These are phyloP conservation scores for Fusarium domesticum DNA, from an alignment of 2,329 filamentous ascomycete genomes.

Conservation along the genomic window DNA sequence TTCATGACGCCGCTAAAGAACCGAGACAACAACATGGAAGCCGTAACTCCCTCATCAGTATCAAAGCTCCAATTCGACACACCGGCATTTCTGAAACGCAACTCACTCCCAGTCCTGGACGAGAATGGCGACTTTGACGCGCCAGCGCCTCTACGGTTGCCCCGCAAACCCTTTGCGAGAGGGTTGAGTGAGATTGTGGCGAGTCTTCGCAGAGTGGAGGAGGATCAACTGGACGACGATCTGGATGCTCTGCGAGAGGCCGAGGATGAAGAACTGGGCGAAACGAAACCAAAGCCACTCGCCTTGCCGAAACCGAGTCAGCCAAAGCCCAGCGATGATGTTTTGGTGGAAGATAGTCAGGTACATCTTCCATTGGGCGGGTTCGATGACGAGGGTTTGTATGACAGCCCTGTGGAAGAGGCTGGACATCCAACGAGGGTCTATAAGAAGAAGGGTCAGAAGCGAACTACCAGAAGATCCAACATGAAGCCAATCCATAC, in stretches of 20 bases:
- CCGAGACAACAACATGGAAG: conserved; percentile 37
- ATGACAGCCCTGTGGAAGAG: conserved; percentile 55
- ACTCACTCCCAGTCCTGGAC: conserved; percentile 49
- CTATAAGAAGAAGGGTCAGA: conserved; percentile 82
- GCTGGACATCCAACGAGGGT: conserved; percentile 53
- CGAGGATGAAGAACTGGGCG: conserved; percentile 48
- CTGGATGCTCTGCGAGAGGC: conserved; percentile 70
- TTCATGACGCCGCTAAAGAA: conserved; percentile 65
- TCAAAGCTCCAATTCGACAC: conserved; percentile 63
- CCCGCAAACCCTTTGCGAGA: conserved; percentile 60
- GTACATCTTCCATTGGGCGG: conserved; percentile 51
- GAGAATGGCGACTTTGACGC: conserved; percentile 54
- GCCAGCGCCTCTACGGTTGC: conserved; percentile 50
- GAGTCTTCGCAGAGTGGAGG: conserved; percentile 65
- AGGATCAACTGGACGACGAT: conserved; percentile 69
- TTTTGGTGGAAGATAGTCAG: conserved; percentile 46
- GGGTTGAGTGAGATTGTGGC: conserved; percentile 74
- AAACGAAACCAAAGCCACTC: conserved; percentile 20
- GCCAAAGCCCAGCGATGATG: conserved; percentile 31
- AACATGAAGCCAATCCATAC: conserved; percentile 58
- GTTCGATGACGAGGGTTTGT: conserved; percentile 60
- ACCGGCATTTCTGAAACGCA: conserved; percentile 63
- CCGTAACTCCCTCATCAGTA: conserved; percentile 47
- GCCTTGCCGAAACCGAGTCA: conserved; percentile 24
- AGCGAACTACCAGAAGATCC: conserved; percentile 68